Base-by-base conservation (phyloP, 768 basidiomycete species). In the Suillus subluteus region DNA sequence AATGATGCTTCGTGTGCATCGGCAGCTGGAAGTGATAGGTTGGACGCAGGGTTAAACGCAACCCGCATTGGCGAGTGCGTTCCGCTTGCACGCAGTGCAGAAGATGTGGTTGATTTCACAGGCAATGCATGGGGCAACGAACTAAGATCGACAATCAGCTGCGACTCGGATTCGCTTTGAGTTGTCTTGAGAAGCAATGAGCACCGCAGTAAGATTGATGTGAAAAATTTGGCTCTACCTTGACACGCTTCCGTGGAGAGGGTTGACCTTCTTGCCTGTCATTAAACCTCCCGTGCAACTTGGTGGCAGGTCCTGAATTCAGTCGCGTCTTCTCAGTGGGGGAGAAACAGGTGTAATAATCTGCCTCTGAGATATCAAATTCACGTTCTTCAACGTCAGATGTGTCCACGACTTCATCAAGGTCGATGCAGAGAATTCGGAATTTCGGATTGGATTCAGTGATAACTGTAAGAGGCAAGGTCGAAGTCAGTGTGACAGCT, bases 371-470 rank as follows among this genome's bases (percentile, higher is more conserved):
- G 68, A 67, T 62, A 16, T 65, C 55, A 23, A 84, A 67, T 70
- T 85, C 85, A 46, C 81, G 80, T 69, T 91, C 89, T 70, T 89
- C 89, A 58, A 79, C 75, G 69, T 91, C 89, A 5, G 88, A 90
- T 21, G 88, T 89, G 71, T 87, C 87, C 16, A 90, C 84, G 58
- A 85, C 72, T 54, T 86, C 87, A 7, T 79, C 79, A 50, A 79
- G 74, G 48, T 78, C 70, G 77, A 80, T 79, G 26, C 26, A 26
- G 26, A 26, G 26, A 26, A 26, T 26, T 26, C 18, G 54, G 18
- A 32, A 32, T 55, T 26, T 26, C 18, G 54, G 18, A 32, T 55
- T 55, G 18, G 54, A 32, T 55, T 37, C 35, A 55, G 54, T 35
- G 55, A 56, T 35, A 35, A 35, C 30, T 55, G 4, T 30, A 26